Evolutionary conservation across 805 yeast species (phyloP).

Genomic region (Blastobotrys attinorum): DNA sequence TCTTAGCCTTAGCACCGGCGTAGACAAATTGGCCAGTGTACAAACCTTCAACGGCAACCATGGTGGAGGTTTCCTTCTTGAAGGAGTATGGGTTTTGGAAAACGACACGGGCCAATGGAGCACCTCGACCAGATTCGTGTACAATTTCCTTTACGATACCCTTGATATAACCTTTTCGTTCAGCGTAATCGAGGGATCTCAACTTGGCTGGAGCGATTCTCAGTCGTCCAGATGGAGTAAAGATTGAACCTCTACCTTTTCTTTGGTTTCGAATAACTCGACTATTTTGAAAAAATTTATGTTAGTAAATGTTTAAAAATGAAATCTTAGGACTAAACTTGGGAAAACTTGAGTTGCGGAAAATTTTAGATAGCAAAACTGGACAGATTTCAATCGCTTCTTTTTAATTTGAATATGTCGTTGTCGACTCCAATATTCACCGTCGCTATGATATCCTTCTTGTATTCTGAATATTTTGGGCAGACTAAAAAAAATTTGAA

Average conservation of each 20-base stretch:
- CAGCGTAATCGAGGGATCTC: conserved; percentile 98
- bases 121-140: conserved; percentile 99
- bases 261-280: conserved; percentile 99
- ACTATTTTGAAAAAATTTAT: too few species aligned
- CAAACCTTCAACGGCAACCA: conserved; percentile 99
- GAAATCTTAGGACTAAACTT: too few species aligned
- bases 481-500: too few species aligned
- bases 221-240: conserved; percentile 99
- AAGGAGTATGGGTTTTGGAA: conserved; percentile 99
- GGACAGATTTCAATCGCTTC: too few species aligned
- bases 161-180: conserved; percentile 99
- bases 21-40: conserved; percentile 99
- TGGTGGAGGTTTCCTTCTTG: conserved; percentile 96
- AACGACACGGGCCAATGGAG: conserved; percentile 97
- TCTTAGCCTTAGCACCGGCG: conserved; percentile 98
- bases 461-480: too few species aligned
- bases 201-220: conserved; percentile 99
- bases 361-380: too few species aligned
- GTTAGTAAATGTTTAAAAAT: too few species aligned
- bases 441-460: too few species aligned
- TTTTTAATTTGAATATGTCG: too few species aligned
- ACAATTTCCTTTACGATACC: conserved; percentile 98
- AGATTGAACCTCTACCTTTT: conserved; percentile 99
- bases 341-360: too few species aligned
- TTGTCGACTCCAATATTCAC: too few species aligned